These are phyloP conservation scores for Murraya paniculata DNA, from an alignment of 345 rosid genomes.

Conservation along the genomic window DNA sequence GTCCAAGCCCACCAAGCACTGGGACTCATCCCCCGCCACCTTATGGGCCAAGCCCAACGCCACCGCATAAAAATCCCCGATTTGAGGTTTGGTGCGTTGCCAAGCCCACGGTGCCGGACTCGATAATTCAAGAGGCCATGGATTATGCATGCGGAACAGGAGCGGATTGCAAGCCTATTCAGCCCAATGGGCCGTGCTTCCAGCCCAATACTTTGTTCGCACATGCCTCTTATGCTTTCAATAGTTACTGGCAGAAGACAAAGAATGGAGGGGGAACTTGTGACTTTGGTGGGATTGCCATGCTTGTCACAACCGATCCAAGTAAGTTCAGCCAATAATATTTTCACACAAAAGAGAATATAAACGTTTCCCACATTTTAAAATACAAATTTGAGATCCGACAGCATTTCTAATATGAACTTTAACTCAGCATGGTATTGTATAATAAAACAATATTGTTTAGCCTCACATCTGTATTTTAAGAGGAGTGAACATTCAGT, in stretches of 20 bases:
- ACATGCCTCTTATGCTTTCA: slow-evolving; percentile 50
- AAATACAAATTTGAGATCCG: too few relatives aligned
- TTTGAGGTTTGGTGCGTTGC: slow-evolving; percentile 42
- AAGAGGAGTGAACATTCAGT: too few relatives aligned
- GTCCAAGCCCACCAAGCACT: slow-evolving; percentile 11
- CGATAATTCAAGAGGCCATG: slow-evolving; percentile 36
- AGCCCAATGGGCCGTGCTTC: slow-evolving; percentile 34
- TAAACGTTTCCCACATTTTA: too few relatives aligned
- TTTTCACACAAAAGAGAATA: too few relatives aligned
- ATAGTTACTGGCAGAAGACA: slow-evolving; percentile 44
- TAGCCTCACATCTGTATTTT: too few relatives aligned
- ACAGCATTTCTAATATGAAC: too few relatives aligned
- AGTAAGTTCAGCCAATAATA: slow-evolving; percentile 23
- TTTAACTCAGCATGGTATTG: too few relatives aligned
- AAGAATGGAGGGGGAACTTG: slow-evolving; percentile 44
- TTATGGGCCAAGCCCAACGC: slow-evolving; percentile 12
- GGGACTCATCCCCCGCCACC: neutral
- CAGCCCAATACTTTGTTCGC: slow-evolving; percentile 39
- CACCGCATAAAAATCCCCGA: slow-evolving; percentile 19
- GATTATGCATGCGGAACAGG: slow-evolving; percentile 54
- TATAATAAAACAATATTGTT: too few relatives aligned
- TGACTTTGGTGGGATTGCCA: slow-evolving; percentile 51
- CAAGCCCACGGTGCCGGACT: slow-evolving; percentile 37
- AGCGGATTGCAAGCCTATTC: slow-evolving; percentile 42
- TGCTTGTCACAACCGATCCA: slow-evolving; percentile 44